Evolutionary conservation across 2,329 filamentous ascomycete genomes (phyloP), one percentile per base, ranked within the genome.

Genomic region (Zarea fungicola): DNA sequence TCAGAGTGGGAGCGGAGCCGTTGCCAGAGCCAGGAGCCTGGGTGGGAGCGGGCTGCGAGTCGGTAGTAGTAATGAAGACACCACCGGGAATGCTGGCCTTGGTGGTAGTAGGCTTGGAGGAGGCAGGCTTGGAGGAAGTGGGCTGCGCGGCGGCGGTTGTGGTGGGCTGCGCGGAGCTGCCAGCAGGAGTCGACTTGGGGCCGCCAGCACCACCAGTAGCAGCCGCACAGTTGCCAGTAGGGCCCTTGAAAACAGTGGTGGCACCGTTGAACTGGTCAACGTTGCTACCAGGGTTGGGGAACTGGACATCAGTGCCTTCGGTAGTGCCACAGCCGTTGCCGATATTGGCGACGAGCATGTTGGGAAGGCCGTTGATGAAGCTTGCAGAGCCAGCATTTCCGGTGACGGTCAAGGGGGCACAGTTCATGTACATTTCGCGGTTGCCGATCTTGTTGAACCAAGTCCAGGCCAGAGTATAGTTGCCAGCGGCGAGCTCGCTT

Each of bases 391-490:
- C 78, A 0, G 67, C 69, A 0, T 54, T 55, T 8, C 79, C 79
- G 0, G 79, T 80, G 21, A 97, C 75, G 0, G 74, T 77, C 41
- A 95, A 66, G 0, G 88, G 81, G 0, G 86, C 89, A 58, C 92
- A 99, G 77, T 96, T 95, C 90, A 96, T 95, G 76, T 97, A 96
- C 77, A 96, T 89, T 64, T 97, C 93, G 1, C 91, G 84, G 72
- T 96, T 96, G 3, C 93, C 93, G 9, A 95, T 62, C 52, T 85
- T 86, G 74, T 97, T 97, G 68, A 95, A 82, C 93, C 93, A 97
- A 1, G 89, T 89, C 90, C 91, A 97, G 0, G 89, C 89, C 5
- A 97, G 74, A 0, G 84, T 87, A 22, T 87, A 91, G 34, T 90
- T 78, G 4, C 92, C 93, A 1, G 83, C 71, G 8, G 84, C 80